Evolutionary conservation across 345 rosid genomes (phyloP), one percentile per base, ranked within the genome.

Genomic region (Euphorbia pulcherrima): DNA sequence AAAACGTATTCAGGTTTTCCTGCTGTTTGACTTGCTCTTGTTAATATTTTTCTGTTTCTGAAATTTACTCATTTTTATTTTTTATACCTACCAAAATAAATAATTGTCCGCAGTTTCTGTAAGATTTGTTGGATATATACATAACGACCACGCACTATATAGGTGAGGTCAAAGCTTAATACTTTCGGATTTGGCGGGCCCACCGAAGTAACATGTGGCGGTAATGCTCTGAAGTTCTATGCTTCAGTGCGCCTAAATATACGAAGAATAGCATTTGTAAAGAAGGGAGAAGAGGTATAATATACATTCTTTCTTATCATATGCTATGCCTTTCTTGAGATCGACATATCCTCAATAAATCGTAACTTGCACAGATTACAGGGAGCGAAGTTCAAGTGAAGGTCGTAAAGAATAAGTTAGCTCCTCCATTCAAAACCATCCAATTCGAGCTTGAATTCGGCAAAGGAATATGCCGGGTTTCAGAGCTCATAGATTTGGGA

Each of bases 171-270:
- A 66, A 95, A 95, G 79, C 84, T 95, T 26, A 75, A 88, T 58
- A 95, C 99, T 17, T 95, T 87, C 77, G 96, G 97, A 68, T 95
- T 88, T 79, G 96, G 97, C 48, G 97, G 96, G 28, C 98, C 98
- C 28, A 69, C 84, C 41, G 99, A 95, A 84, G 98, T 95, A 71
- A 95, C 99, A 0, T 95, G 98, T 64, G 99, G 99, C 33, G 97
- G 99, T 63, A 95, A 95, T 84, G 99, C 99, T 70, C 72, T 95
- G 75, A 95, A 95, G 84, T 92, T 95, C 72, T 92, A 95, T 80
- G 96, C 99, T 78, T 95, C 98, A 14, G 86, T 92, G 78, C 96
- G 98, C 67, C 77, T 92, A 60, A 86, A 85, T 78, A 82, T 95
- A 41, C 80, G 68, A 78, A 88, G 90, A 81, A 80, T 70, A 3